Base-by-base conservation (phyloP, 441 rosid species). In the Mallotus repandus region DNA sequence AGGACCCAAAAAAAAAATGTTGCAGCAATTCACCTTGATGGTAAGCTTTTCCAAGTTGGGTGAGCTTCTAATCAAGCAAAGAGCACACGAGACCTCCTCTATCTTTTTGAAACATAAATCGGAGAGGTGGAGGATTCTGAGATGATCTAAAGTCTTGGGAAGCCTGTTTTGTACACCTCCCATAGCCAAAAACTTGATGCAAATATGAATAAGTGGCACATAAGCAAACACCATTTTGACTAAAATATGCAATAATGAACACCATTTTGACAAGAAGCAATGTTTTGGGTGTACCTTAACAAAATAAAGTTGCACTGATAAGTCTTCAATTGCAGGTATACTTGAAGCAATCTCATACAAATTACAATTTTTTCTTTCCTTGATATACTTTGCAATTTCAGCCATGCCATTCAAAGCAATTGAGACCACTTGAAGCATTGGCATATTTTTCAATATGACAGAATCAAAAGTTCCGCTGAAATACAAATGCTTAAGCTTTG, bases 41-140 rank as follows among this genome's bases (percentile, higher is more conserved):
- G 70, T 54, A 38, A 73, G 76, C 55, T 64, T 46, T 64, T 73
- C 59, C 57, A 64, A 56, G 55, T 73, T 64, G 70, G 70, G 76
- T 59, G 70, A 73, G 70, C 70, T 73, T 45, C 70, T 54, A 38
- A 63, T 73, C 76, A 64, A 73, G 52, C 76, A 63, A 19, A 55
- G 54, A 73, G 76, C 70, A 21, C 63, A 54, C 4, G 76, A 73
- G 50, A 55, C 70, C 50, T 65, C 63, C 22, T 73, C 76, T 41
- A 54, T 55, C 65, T 38, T 72, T 41, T 41, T 38, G 19, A 64
- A 73, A 18, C 55, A 55, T 41, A 72, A 29, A 21, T 25, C 70
- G 14, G 70, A 73, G 22, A 63, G 25, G 46, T 56, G 64, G 45
- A 73, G 54, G 43, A 54, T 49, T 65, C 63, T 73, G 7, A 54